These are phyloP conservation scores for Tylopilus plumbeoviolaceoides DNA, from an alignment of 768 basidiomycete species.

Conservation along the genomic window DNA sequence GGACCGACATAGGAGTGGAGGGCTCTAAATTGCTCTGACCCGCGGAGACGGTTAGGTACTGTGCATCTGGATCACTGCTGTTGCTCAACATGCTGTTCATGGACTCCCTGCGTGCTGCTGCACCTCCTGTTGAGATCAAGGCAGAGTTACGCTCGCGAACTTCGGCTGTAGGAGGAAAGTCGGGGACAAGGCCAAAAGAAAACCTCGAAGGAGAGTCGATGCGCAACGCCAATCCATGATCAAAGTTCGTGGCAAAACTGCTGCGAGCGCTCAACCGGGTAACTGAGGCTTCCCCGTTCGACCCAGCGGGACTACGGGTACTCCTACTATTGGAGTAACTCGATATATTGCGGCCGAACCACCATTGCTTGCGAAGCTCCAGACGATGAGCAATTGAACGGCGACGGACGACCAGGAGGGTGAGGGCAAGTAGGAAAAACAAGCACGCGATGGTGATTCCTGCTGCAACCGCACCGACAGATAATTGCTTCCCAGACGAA, in stretches of 20 bases:
- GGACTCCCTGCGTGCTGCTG: constrained; percentile 32
- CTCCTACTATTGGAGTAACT: background rate
- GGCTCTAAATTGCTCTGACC: constrained; percentile 15
- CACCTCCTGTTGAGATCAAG: constrained; percentile 23
- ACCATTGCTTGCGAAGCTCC: constrained; percentile 44
- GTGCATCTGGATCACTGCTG: constrained; percentile 34
- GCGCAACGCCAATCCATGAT: constrained; percentile 34
- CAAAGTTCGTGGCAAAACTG: constrained; percentile 63
- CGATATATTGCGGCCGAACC: constrained; percentile 31
- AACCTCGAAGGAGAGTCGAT: constrained; percentile 17
- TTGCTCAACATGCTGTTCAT: constrained; percentile 38
- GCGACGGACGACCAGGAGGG: constrained; percentile 44
- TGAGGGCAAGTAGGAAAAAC: constrained; percentile 30
- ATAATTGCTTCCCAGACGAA: constrained; percentile 30
- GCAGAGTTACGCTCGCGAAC: constrained; percentile 37
- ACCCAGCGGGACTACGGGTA: constrained; percentile 9
- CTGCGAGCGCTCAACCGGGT: constrained; percentile 42
- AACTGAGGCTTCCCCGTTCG: constrained; percentile 11
- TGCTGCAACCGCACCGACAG: constrained; percentile 47
- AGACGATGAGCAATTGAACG: constrained; percentile 41
- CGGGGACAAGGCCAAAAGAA: constrained; percentile 26
- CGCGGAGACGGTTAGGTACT: constrained; percentile 37
- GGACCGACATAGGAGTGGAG: constrained; percentile 56
- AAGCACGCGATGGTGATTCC: constrained; percentile 37
- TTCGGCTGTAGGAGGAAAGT: constrained; percentile 54